Percentiles rank a stretch among this genome's conserved stretches.
These are phyloP conservation scores for Kazachstania sp. DNA, from an alignment of 1,139 yeast species.

Conservation along the genomic window DNA sequence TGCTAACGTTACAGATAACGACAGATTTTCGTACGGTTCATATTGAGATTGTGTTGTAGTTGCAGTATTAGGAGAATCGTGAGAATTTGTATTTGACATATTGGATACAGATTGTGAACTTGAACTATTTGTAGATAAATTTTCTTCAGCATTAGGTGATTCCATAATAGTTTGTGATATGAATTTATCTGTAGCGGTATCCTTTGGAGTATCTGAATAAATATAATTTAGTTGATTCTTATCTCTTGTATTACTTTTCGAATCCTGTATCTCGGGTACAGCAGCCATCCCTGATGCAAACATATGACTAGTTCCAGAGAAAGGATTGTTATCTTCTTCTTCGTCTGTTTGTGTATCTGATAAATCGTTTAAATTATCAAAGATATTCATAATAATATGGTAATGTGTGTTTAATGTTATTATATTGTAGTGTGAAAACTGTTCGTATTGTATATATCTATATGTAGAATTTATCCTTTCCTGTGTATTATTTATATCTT, in stretches of 20 bases:
- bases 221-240: not conserved
- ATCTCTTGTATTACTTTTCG: not conserved
- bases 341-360: not conserved
- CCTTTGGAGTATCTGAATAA: not conserved
- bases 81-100: not conserved
- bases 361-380: not conserved
- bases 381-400: not conserved
- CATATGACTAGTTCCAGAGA: constrained; percentile 37
- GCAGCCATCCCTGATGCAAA: constrained; percentile 36
- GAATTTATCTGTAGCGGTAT: not conserved
- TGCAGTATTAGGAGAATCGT: not conserved
- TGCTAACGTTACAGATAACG: constrained; percentile 19
- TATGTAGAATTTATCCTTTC: too few species aligned
- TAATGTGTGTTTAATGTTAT: not conserved
- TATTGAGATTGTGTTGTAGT: not conserved
- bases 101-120: not conserved
- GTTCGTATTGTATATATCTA: too few species aligned
- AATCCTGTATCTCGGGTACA: constrained; percentile 2
- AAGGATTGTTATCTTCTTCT: constrained; percentile 38
- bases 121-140: not conserved
- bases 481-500: too few species aligned
- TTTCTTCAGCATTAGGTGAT: not conserved
- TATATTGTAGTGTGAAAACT: not conserved
- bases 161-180: not conserved
- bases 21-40: constrained; percentile 22